These are phyloP conservation scores for Insectozyma bohioensis DNA, from an alignment of 1,139 yeast species.

Conservation along the genomic window DNA sequence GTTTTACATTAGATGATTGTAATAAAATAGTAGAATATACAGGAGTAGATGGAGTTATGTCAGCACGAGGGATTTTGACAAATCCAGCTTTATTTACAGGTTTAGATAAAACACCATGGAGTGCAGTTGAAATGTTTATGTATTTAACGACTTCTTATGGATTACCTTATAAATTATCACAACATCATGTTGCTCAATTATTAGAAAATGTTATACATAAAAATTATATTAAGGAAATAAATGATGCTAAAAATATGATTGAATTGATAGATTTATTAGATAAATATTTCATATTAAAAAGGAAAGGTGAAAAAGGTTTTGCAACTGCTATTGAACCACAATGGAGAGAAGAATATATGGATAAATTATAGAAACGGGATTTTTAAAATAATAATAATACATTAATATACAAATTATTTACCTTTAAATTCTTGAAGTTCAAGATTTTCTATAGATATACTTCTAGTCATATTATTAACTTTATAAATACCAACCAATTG, in stretches of 20 bases:
- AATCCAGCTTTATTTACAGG: conserved; percentile 92
- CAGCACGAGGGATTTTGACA: conserved; percentile 82
- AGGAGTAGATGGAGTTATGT: conserved; percentile 91
- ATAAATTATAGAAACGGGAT: no score
- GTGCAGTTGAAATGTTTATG: conserved; percentile 81
- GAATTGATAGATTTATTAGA: conserved; percentile 87
- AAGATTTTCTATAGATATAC: conserved; percentile 72
- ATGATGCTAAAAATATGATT: conserved; percentile 54
- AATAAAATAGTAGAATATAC: conserved; percentile 59
- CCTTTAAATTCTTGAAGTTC: conserved; percentile 28
- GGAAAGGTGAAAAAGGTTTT: conserved; percentile 69
- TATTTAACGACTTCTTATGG: conserved; percentile 78
- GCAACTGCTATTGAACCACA: conserved; percentile 60
- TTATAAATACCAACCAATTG: conserved; percentile 95
- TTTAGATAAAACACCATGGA: conserved; percentile 76
- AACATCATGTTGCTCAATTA: conserved; percentile 91
- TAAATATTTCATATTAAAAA: conserved; percentile 56
- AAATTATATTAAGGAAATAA: conserved; percentile 59
- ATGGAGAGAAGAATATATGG: conserved; percentile 30
- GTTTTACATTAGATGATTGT: conserved; percentile 68
- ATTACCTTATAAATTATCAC: conserved; percentile 76
- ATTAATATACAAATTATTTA: conserved; percentile 18
- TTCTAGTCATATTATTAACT: conserved; percentile 84
- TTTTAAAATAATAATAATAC: conserved; percentile 2
- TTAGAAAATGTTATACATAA: conserved; percentile 60